Evolutionary conservation across 176 grass and related monocot genomes (phyloP).

Genomic region (Oryza meridionalis): DNA sequence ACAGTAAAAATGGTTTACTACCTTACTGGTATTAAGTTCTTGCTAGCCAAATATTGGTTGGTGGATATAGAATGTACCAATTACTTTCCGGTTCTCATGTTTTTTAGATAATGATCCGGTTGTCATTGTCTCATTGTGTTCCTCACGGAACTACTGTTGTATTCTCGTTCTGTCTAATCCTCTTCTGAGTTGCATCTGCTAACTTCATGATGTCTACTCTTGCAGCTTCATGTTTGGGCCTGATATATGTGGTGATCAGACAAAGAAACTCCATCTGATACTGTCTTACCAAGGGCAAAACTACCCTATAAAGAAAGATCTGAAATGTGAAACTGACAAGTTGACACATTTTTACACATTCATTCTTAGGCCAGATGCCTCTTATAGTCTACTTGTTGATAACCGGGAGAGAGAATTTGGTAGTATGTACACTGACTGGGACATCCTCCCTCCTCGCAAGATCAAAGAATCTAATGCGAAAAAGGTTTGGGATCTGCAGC

Average conservation of each 20-base stretch:
- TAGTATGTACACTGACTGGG: slow-evolving; percentile 98
- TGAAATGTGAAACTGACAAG: slow-evolving; percentile 95
- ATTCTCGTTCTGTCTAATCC: neutral
- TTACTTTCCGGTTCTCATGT: neutral
- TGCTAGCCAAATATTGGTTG: neutral
- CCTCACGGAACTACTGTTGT: neutral
- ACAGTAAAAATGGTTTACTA: neutral
- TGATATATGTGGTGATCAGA: slow-evolving; percentile 94
- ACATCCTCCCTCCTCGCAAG: slow-evolving; percentile 96
- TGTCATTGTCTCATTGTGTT: neutral
- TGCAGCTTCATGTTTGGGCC: slow-evolving; percentile 98
- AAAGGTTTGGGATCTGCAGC: slow-evolving; percentile 59
- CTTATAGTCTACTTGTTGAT: slow-evolving; percentile 95
- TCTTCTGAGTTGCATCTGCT: slow-evolving; percentile 30
- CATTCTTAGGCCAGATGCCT: slow-evolving; percentile 95
- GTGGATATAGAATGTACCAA: neutral
- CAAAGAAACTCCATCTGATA: slow-evolving; percentile 97
- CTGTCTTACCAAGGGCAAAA: slow-evolving; percentile 99
- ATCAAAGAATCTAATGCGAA: slow-evolving; percentile 88
- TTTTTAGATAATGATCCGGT: neutral
- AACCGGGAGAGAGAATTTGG: slow-evolving; percentile 96
- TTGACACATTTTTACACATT: slow-evolving; percentile 96
- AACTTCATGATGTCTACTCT: slow-evolving; percentile 36
- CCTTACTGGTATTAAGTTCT: neutral
- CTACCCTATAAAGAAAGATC: slow-evolving; percentile 95